These are phyloP conservation scores for Berberis thunbergii DNA, from an alignment of 164 flowering plant species.

Conservation along the genomic window DNA sequence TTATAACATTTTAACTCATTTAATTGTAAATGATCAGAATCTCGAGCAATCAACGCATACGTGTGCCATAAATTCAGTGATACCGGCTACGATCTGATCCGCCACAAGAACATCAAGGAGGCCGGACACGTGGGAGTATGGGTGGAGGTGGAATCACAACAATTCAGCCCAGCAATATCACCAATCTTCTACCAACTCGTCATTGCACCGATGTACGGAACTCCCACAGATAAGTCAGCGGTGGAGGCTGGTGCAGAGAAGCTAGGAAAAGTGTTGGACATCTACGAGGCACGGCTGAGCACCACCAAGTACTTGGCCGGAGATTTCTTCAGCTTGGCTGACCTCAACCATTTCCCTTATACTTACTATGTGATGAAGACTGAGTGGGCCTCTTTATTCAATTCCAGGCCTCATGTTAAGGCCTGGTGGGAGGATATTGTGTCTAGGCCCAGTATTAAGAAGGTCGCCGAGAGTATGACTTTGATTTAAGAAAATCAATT, in stretches of 20 bases:
- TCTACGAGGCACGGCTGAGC: conserved; percentile 44
- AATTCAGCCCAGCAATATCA: conserved; percentile 26
- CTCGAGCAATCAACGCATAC: neutral
- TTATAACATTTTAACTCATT: too few species aligned
- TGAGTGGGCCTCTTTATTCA: conserved; percentile 33
- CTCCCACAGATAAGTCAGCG: conserved; percentile 16
- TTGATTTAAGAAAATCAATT: too few species aligned
- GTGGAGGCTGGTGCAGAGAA: conserved; percentile 33
- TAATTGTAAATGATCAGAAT: neutral
- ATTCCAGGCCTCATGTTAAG: conserved; percentile 39
- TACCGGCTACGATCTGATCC: neutral
- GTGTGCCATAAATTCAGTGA: neutral
- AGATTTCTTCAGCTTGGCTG: conserved; percentile 57
- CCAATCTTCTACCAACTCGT: conserved; percentile 23
- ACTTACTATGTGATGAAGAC: conserved; percentile 23
- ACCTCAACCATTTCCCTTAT: conserved; percentile 42
- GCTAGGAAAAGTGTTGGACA: conserved; percentile 36
- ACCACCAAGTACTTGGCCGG: conserved; percentile 50
- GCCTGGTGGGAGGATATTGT: conserved; percentile 43
- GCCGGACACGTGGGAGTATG: conserved; percentile 8
- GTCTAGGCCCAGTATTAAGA: conserved; percentile 22
- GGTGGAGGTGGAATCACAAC: conserved; percentile 40
- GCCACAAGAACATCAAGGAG: neutral
- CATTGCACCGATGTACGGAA: conserved; percentile 18
- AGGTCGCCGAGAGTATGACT: conserved; percentile 1